Evolutionary conservation across 768 basidiomycete genomes (phyloP), one percentile per base, ranked within the genome.

Genomic region (Pholiota molesta): DNA sequence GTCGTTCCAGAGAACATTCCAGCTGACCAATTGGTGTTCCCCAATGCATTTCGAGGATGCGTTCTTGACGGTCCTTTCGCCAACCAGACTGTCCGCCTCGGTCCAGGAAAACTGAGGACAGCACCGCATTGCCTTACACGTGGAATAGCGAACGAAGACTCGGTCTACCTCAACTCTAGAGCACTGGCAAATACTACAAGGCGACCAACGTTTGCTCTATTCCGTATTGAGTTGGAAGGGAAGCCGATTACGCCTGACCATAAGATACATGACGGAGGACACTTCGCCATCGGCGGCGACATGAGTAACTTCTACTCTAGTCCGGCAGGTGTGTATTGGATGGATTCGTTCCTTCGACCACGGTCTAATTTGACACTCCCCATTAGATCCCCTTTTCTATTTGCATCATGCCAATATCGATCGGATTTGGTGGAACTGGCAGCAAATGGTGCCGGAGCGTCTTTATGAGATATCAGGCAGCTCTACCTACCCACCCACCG

Each of bases 391-490:
- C 4, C 40, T 80, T 9, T 79, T 79, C 67, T 78, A 75, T 65
- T 65, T 78, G 19, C 78, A 79, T 60, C 77, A 79, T 57, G 72
- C 74, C 13, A 78, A 77, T 56, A 55, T 80, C 13, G 77, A 79
- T 55, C 71, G 77, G n/a, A 68, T 80, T 1, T 79, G 78, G 78
- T 77, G 76, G 77, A 47, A 65, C 8, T 80, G 79, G 79, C 76
- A 77, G 47, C 61, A 63, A 28, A 58, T 67, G 45, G 64, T 74
- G 29, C 59, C 61, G 0, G 61, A 52, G 5, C 73, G 76, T n/a
- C 53, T 79, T 5, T 69, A 69, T 23, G 73, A 75, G 10, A 73
- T 79, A 2, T 75, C 77, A 5, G 78, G 78, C 9, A 68, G 72
- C 9, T 63, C 74, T 9, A 71, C 67, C 21, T 49, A 57, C 7